These are phyloP conservation scores for Aspergillus luchuensis DNA, from an alignment of 2,329 filamentous ascomycete genomes.

Conservation along the genomic window DNA sequence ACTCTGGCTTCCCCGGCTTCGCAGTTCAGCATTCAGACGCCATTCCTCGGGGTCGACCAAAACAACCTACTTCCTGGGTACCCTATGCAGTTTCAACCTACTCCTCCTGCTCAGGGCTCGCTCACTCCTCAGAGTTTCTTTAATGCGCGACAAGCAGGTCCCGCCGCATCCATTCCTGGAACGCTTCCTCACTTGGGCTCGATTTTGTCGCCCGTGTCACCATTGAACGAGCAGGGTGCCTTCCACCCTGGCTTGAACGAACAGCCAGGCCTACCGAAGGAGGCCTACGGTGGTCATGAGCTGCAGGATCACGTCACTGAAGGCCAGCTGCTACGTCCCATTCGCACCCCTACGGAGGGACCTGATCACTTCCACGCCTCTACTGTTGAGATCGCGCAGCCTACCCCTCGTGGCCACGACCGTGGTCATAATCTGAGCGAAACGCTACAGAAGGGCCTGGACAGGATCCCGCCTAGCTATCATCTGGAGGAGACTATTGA, in stretches of 20 bases:
- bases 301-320: slow-evolving; percentile 23
- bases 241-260: slow-evolving; percentile 37
- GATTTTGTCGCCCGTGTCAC: slow-evolving; percentile 66
- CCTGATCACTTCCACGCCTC: slow-evolving; percentile 46
- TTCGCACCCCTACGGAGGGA: slow-evolving; percentile 34
- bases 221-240: slow-evolving; percentile 57
- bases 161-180: slow-evolving; percentile 63
- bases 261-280: slow-evolving; percentile 22
- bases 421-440: slow-evolving; percentile 71
- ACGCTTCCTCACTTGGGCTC: slow-evolving; percentile 45
- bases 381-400: slow-evolving; percentile 59
- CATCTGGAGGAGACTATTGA: slow-evolving; percentile 79
- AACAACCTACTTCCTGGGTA: slow-evolving; percentile 64
- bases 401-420: slow-evolving; percentile 60
- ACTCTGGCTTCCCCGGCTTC: slow-evolving; percentile 73
- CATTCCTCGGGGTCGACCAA: slow-evolving; percentile 60
- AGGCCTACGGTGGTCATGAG: slow-evolving; percentile 35
- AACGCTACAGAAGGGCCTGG: slow-evolving; percentile 79
- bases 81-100: slow-evolving; percentile 66
- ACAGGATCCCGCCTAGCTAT: slow-evolving; percentile 68
- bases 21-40: slow-evolving; percentile 60
- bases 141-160: slow-evolving; percentile 40
- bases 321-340: slow-evolving; percentile 30
- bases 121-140: slow-evolving; percentile 48
- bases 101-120: slow-evolving; percentile 53